phyloP scores from a whole-genome alignment of 2,329 filamentous ascomycete genomes.

The Ophiostoma sp. region DNA sequence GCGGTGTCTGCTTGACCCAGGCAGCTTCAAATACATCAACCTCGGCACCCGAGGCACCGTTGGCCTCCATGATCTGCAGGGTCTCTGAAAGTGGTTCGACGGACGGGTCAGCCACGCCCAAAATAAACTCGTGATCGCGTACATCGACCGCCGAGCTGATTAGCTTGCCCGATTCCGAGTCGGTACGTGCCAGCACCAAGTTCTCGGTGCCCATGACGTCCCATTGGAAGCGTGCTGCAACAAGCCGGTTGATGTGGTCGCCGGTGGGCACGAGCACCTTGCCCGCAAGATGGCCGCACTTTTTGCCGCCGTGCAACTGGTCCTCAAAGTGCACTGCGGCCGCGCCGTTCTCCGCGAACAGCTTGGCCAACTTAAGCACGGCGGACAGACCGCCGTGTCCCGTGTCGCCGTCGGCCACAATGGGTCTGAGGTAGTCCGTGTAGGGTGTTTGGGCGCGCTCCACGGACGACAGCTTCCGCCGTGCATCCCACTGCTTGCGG shows the following conservation, averaged over 20 bases:
- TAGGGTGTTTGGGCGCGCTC: conserved; percentile 74
- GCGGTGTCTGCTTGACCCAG: conserved; percentile 81
- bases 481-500: conserved; percentile 84
- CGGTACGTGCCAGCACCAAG: conserved; percentile 87
- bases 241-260: conserved; percentile 93
- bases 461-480: conserved; percentile 69
- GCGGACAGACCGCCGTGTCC: conserved; percentile 89
- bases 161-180: conserved; percentile 88
- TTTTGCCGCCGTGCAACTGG: conserved; percentile 95
- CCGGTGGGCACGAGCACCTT: conserved; percentile 91
- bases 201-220: conserved; percentile 97
- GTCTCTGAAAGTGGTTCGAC: conserved; percentile 58
- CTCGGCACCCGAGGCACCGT: conserved; percentile 69
- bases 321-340: conserved; percentile 97
- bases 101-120: conserved; percentile 40
- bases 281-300: conserved; percentile 92
- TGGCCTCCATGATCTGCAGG: conserved; percentile 80
- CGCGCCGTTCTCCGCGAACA: conserved; percentile 95
- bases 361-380: conserved; percentile 91
- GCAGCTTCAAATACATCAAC: conserved; percentile 80
- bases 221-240: conserved; percentile 93
- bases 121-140: conserved; percentile 94
- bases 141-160: conserved; percentile 88
- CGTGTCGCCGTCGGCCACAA: conserved; percentile 93
- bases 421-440: conserved; percentile 86